Evolutionary conservation across 495 filamentous ascomycete species (phyloP).

Genomic region (Aspergillus kassunensis): DNA sequence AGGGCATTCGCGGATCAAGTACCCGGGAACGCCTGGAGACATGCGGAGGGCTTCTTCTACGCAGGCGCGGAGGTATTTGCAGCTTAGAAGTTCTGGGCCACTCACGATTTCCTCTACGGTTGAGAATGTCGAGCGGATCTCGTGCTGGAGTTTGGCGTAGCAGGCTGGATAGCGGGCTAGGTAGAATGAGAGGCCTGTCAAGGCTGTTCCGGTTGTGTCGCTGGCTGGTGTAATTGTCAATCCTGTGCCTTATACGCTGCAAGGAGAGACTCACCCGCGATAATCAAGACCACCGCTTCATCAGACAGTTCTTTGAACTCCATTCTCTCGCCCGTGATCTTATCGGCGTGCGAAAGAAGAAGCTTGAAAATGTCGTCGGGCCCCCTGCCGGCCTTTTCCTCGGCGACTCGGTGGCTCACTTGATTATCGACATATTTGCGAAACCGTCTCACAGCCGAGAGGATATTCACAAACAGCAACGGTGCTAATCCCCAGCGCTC

Average conservation of each 20-base stretch:
- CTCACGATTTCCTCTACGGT: slow-evolving; percentile 41
- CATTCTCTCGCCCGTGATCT: neutral
- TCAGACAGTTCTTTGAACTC: neutral
- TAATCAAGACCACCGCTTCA: neutral
- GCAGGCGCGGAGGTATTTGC: slow-evolving; percentile 48
- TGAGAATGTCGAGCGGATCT: slow-evolving; percentile 39
- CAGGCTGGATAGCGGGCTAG: slow-evolving; percentile 36
- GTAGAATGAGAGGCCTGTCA: slow-evolving; percentile 48
- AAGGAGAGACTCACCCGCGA: neutral
- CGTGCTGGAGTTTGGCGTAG: slow-evolving; percentile 28
- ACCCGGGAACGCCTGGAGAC: slow-evolving; percentile 45
- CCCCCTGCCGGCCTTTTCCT: neutral
- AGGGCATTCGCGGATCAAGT: slow-evolving; percentile 42
- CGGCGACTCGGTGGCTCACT: neutral
- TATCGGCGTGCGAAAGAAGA: neutral
- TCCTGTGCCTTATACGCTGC: neutral
- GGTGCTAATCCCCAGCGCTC: too few relatives aligned
- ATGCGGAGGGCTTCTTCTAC: slow-evolving; percentile 55
- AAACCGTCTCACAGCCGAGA: too few relatives aligned
- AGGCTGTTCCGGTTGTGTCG: slow-evolving; percentile 17
- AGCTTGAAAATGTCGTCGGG: neutral
- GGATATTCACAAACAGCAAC: too few relatives aligned
- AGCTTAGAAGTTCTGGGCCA: slow-evolving; percentile 37
- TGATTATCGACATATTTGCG: neutral
- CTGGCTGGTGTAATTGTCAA: neutral